phyloP scores from a whole-genome alignment of 108 stramenopile genomes.

The Cafeteria roenbergensis region DNA sequence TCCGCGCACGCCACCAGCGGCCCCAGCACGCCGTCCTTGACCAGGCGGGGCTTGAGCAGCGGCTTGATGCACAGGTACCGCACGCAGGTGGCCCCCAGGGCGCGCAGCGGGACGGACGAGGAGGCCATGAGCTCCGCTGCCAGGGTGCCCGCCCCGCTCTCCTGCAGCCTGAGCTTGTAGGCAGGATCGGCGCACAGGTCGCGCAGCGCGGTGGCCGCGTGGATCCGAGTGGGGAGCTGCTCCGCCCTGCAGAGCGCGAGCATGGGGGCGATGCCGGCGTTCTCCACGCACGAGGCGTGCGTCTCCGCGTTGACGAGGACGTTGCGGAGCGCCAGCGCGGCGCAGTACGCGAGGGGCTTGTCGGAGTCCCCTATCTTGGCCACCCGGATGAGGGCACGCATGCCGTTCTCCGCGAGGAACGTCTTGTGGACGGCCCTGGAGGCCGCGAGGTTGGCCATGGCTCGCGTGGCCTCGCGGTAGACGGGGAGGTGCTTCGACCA shows the following conservation, averaged over 20 bases:
- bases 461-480: conserved; percentile 51
- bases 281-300: conserved; percentile 32
- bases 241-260: conserved; percentile 39
- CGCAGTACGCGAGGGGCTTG: conserved; percentile 6
- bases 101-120: conserved; percentile 37
- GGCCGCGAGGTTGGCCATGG: conserved; percentile 42
- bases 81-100: conserved; percentile 46
- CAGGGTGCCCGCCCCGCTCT: conserved; percentile 41
- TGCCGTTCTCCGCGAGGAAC: conserved; percentile 48
- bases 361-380: conserved; percentile 35
- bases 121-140: conserved; percentile 41
- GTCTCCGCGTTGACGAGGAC: conserved; percentile 38
- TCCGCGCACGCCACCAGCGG: conserved; percentile 25
- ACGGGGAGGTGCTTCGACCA: conserved; percentile 41
- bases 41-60: conserved; percentile 42
- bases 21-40: conserved; percentile 45
- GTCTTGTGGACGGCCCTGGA: conserved; percentile 26
- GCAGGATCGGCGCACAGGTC: conserved; percentile 56
- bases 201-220: conserved; percentile 56
- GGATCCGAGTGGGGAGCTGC: conserved; percentile 42
- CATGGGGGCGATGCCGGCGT: conserved; percentile 11
- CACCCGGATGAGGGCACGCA: conserved; percentile 40
- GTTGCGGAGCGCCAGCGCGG: conserved; percentile 53
- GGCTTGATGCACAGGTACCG: conserved; percentile 51
- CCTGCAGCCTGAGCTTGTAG: conserved; percentile 49